Evolutionary conservation across 164 flowering plant genomes (phyloP).

Genomic region (Akebia trifoliata): DNA sequence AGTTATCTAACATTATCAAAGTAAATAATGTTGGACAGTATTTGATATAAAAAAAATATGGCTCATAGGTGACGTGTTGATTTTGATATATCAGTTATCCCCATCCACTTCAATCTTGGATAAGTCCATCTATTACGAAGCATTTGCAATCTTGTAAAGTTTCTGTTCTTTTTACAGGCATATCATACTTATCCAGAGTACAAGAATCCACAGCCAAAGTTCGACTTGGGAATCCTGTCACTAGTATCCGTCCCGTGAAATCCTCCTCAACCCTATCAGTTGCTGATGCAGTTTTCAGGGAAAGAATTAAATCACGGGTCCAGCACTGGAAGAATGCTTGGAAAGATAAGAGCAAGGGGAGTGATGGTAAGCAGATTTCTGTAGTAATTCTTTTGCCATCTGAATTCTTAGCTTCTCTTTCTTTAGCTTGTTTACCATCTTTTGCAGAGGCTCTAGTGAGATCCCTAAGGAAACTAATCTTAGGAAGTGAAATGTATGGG

Average conservation of each 20-base stretch:
- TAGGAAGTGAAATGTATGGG: constrained; percentile 48
- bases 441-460: constrained; percentile 51
- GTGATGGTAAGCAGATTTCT: constrained; percentile 36
- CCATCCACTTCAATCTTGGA: too few relatives aligned
- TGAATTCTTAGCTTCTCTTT: not conserved
- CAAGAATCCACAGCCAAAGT: constrained; percentile 61
- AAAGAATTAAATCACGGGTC: constrained; percentile 65
- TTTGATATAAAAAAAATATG: too few relatives aligned
- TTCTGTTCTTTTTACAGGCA: too few relatives aligned
- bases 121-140: too few relatives aligned
- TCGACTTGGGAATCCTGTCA: constrained; percentile 32
- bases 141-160: too few relatives aligned
- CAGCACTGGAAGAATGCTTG: constrained; percentile 59
- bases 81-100: too few relatives aligned
- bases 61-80: too few relatives aligned
- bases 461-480: constrained; percentile 53
- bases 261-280: constrained; percentile 44
- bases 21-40: too few relatives aligned
- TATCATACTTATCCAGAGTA: constrained; percentile 80
- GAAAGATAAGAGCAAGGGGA: constrained; percentile 26
- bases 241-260: constrained; percentile 12
- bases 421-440: constrained; percentile 3
- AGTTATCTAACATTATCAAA: too few relatives aligned
- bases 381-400: not conserved
- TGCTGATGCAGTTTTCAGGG: constrained; percentile 60